Evolutionary conservation across 257 asterid species (phyloP).

Genomic region (Anisodus acutangulus): DNA sequence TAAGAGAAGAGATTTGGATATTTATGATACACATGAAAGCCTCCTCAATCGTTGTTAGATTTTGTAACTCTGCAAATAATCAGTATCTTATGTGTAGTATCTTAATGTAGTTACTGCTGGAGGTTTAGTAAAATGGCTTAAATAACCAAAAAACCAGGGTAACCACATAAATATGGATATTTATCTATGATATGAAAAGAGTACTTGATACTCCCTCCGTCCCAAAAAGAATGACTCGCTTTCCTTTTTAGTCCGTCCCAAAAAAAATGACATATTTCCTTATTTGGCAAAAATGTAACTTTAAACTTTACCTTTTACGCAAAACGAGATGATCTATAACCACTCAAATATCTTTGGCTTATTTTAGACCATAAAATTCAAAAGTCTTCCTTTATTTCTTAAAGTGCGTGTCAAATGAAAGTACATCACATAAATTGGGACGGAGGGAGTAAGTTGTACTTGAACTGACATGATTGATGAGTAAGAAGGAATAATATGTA

Average conservation of each 20-base stretch:
- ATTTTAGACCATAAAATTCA: too few relatives aligned
- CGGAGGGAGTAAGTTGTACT: neutral
- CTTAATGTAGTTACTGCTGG: neutral
- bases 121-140: slow-evolving; percentile 10
- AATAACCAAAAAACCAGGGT: neutral
- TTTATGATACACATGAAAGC: neutral
- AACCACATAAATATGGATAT: neutral
- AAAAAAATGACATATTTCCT: too few relatives aligned
- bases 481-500: neutral
- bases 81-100: neutral
- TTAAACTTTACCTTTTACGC: too few relatives aligned
- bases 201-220: too few relatives aligned
- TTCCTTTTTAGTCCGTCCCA: too few relatives aligned
- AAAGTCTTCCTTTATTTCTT: too few relatives aligned
- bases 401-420: too few relatives aligned
- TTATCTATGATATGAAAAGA: neutral
- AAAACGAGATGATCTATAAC: too few relatives aligned
- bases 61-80: neutral
- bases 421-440: too few relatives aligned
- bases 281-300: too few relatives aligned
- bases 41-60: neutral
- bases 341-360: too few relatives aligned
- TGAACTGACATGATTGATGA: neutral
- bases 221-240: too few relatives aligned
- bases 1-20: neutral